Conservation (phyloP, 768 basidiomycete species). For the Tylopilus subfusipes region DNA sequence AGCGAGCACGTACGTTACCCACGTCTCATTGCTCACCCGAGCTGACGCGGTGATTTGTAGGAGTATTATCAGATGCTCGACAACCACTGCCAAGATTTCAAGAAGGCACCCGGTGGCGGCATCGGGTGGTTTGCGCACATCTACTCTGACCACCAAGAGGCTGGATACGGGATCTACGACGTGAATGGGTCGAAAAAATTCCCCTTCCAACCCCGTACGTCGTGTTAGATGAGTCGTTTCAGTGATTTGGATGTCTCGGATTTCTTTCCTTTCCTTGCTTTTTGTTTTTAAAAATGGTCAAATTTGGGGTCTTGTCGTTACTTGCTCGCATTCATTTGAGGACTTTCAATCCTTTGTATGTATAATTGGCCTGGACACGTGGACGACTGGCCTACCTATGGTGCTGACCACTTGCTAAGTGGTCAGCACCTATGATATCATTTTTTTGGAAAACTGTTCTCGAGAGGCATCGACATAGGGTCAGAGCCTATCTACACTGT, state of each 20-base stretch:
- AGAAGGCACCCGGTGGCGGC: constrained; percentile 55
- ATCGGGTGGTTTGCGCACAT: constrained; percentile 84
- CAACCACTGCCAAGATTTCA: constrained; percentile 58
- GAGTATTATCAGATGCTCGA: constrained; percentile 66
- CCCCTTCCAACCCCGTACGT: constrained; percentile 57
- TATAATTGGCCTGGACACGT: not conserved
- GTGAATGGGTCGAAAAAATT: constrained; percentile 52
- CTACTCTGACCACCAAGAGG: constrained; percentile 61
- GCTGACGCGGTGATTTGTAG: constrained; percentile 4
- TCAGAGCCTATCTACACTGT: not conserved
- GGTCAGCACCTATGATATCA: too few species aligned
- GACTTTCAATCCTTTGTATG: constrained; percentile 6
- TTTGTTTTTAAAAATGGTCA: not conserved
- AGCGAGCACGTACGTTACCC: constrained; percentile 55
- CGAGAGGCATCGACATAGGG: not conserved
- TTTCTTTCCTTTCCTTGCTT: too few species aligned
- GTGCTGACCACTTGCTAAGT: too few species aligned
- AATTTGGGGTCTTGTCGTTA: not conserved
- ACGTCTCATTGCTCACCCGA: not conserved
- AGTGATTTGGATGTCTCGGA: not conserved
- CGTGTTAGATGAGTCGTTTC: constrained; percentile 39
- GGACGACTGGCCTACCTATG: not conserved
- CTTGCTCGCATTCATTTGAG: not conserved
- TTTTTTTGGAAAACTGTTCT: too few species aligned
- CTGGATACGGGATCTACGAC: constrained; percentile 70